Conservation (phyloP, 169 alveolate species). For the Plasmodium adleri region DNA sequence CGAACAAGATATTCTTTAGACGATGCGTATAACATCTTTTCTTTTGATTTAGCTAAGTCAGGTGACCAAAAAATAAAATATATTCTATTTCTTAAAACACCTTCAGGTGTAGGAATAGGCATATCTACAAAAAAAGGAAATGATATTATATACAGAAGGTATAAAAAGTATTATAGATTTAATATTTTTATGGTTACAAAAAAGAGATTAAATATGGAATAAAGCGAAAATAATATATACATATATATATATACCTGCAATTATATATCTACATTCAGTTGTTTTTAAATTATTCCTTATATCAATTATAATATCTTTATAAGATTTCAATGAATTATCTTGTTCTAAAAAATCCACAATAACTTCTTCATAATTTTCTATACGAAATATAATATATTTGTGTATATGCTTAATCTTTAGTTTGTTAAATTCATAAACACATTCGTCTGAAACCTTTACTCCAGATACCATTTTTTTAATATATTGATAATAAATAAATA, state of each 20-base stretch:
- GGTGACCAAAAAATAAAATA: conserved; percentile 76
- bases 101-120: conserved; percentile 75
- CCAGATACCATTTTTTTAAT: conserved; percentile 61
- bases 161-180: not conserved
- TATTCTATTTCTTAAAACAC: conserved; percentile 66
- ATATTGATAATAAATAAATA: not conserved
- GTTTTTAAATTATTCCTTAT: conserved; percentile 48
- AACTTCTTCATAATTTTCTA: conserved; percentile 62
- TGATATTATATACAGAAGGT: not conserved
- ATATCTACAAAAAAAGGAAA: conserved; percentile 23
- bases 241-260: conserved; percentile 56
- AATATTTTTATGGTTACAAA: not conserved
- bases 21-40: conserved; percentile 72
- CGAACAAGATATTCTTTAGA: conserved; percentile 70
- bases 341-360: conserved; percentile 64
- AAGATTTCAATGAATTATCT: conserved; percentile 37
- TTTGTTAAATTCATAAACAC: conserved; percentile 67
- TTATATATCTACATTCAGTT: conserved; percentile 72
- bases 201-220: not conserved
- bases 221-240: not conserved
- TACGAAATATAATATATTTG: conserved; percentile 61
- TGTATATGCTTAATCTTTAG: conserved; percentile 67
- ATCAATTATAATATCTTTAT: conserved; percentile 49
- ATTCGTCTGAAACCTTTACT: conserved; percentile 69
- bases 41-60: conserved; percentile 60